These are phyloP conservation scores for Glycine latifolia DNA, from an alignment of 306 rosid species.

Conservation along the genomic window DNA sequence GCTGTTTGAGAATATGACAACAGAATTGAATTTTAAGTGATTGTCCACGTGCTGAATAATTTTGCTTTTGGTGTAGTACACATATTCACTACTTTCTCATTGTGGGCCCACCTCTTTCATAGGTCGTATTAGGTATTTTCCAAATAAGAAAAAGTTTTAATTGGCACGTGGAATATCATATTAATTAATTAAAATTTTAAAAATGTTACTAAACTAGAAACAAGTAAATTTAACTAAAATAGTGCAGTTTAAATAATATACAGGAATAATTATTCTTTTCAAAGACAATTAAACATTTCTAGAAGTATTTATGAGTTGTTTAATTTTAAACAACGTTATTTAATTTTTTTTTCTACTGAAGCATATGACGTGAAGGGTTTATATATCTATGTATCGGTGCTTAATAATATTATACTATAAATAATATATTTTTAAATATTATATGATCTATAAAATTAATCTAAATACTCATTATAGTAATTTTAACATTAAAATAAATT, in stretches of 20 bases:
- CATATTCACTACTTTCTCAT: conserved; percentile 9
- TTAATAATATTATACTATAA: too few species aligned
- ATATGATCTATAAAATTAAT: too few species aligned
- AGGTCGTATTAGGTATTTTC: not conserved
- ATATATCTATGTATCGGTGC: too few species aligned
- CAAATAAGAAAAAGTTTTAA: not conserved
- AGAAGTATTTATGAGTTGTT: too few species aligned
- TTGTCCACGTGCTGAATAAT: conserved; percentile 7
- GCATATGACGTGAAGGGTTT: too few species aligned
- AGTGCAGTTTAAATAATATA: not conserved
- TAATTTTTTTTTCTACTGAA: too few species aligned
- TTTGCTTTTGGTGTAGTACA: conserved; percentile 20
- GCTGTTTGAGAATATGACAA: conserved; percentile 15
- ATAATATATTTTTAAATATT: too few species aligned
- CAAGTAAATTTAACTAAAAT: not conserved
- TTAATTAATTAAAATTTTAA: not conserved
- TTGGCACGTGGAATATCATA: not conserved
- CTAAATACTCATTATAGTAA: too few species aligned
- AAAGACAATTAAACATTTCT: not conserved
- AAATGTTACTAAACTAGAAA: not conserved
- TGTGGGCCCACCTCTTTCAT: conserved; percentile 13
- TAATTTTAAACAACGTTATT: too few species aligned
- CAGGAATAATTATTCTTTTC: not conserved
- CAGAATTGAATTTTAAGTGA: conserved; percentile 6
- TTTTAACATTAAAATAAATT: too few species aligned